Base-by-base conservation (phyloP, 164 flowering plant species). In the Tetracentron sinense region DNA sequence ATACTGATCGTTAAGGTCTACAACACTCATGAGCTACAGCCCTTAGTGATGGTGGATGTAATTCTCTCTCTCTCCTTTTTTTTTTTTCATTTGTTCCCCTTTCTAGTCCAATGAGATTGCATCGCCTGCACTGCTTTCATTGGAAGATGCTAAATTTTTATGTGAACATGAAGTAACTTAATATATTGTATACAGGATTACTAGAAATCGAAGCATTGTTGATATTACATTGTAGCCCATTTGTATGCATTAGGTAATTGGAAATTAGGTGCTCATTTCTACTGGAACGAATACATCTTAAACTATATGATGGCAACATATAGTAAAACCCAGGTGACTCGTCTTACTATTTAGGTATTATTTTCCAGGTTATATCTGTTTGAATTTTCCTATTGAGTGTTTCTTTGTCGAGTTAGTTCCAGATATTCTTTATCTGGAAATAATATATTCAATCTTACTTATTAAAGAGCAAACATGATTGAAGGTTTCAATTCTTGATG, bases 271-370 rank as follows among this genome's bases (percentile, higher is more conserved):
- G 83, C 85, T 4, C 16, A 62, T 19, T 89, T 72, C 63, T 87
- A 82, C 60, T 42, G 68, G 17, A 78, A 69, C 38, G 86, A 82
- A 58, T 83, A 69, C 42, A 81, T 48, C 30, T 60, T 87, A 51
- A 83, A 85, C 66, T 85, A 80, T 66, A 31, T 87, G 48, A 72
- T 87, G 65, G 91, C 89, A 63, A 87, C 93, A 29, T 81, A 79
- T 71, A 74, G 64, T n/a, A 89, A 87, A 66, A 65, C 72, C 59
- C 74, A 73, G 77, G 79, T 72, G 27, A 60, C 10, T 38, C n/a
- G 38, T 31, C 58, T 28, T 46, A 1, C 16, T 1, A 6, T 16
- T 58, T 59, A 16, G 57, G 19, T 6, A 25, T 25, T 4, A 19
- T 54, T 33, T 5, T 23, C 20, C 59, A 26, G 1, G 19, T 51